Evolutionary conservation across 306 rosid genomes (phyloP).

Genomic region (Glycyrrhiza uralensis): DNA sequence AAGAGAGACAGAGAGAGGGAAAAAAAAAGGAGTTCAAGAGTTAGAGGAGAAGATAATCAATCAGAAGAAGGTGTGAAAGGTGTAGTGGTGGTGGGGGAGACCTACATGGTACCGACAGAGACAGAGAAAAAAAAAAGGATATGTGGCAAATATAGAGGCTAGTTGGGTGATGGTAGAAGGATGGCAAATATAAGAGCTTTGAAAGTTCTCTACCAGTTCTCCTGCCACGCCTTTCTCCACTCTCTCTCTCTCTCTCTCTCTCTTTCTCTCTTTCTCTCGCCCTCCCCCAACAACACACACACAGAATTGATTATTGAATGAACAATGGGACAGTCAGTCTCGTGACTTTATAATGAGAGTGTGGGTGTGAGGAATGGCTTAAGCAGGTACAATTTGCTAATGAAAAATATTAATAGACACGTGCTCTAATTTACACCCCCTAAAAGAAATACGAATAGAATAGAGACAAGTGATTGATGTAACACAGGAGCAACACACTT

Average conservation of each 20-base stretch:
- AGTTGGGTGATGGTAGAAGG: slow-evolving; percentile 82
- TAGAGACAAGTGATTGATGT: no score
- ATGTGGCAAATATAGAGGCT: slow-evolving; percentile 52
- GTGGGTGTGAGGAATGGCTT: slow-evolving; percentile 11
- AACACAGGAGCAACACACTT: no score
- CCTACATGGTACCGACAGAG: slow-evolving; percentile 79
- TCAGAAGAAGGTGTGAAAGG: slow-evolving; percentile 1
- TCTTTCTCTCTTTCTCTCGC: slow-evolving; percentile 29
- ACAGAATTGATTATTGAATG: slow-evolving; percentile 37
- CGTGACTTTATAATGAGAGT: slow-evolving; percentile 68
- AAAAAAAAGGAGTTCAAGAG: neutral
- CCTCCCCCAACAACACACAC: neutral
- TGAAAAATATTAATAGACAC: slow-evolving; percentile 19
- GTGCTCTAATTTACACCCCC: slow-evolving; percentile 48
- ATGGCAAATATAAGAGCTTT: slow-evolving; percentile 85
- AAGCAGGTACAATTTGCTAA: slow-evolving; percentile 30
- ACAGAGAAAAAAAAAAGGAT: slow-evolving; percentile 25
- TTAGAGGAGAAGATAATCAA: neutral
- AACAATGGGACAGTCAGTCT: slow-evolving; percentile 61
- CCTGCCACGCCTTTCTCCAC: slow-evolving; percentile 89
- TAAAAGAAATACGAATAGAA: neutral
- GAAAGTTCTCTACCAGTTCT: slow-evolving; percentile 97
- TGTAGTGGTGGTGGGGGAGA: slow-evolving; percentile 37
- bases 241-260: no score
- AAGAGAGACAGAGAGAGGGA: neutral